Evolutionary conservation across 495 filamentous ascomycete species (phyloP), one percentile per base, ranked within the genome.

Genomic region (Lasiosphaeria hispida): DNA sequence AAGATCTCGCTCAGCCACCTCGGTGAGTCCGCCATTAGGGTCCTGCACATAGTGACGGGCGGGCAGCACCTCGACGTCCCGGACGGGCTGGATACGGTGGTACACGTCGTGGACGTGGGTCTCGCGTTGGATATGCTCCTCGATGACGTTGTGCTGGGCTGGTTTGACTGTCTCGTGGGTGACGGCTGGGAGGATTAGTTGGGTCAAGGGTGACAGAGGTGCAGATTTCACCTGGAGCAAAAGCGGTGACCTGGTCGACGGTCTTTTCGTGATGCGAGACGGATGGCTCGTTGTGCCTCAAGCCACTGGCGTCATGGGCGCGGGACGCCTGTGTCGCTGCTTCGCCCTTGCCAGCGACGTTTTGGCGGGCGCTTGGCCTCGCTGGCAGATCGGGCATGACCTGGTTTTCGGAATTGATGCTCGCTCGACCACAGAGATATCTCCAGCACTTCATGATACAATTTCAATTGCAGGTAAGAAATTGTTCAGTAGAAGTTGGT

Each of bases 61-160:
- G 17, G 67, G 64, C 18, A 67, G 53, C 11, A 66, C 39, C 58
- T 83, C 74, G 10, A 77, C 69, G 11, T 83, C 80, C 30, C 72
- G 71, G 40, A 85, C 65, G 4, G 83, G 83, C 8, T 77, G 77
- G 23, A 83, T 75, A 11, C 73, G 74, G 54, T 82, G 80, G 53
- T 75, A 76, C 15, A 80, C 65, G 34, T 85, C 77, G 62, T 85
- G 69, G 15, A 71, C 74, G 62, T 86, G 82, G 57, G 83, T 79
- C 34, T 85, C 82, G 23, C 80, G 78, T 4, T 78, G 73, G 33
- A 84, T 80, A 7, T 59, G 48, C 60, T 85, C 77, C 63, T 83
- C 63, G 11, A 67, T 60, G 40, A 83, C 69, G 38, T 83, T 68
- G 63, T 80, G 81, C 3, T 69, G 61, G 0, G 72, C 60, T 7